A percentile compares a stretch with the other conserved stretches of the same genome.
These are phyloP conservation scores for Trapa bicornis DNA, from an alignment of 345 rosid genomes.

Conservation along the genomic window DNA sequence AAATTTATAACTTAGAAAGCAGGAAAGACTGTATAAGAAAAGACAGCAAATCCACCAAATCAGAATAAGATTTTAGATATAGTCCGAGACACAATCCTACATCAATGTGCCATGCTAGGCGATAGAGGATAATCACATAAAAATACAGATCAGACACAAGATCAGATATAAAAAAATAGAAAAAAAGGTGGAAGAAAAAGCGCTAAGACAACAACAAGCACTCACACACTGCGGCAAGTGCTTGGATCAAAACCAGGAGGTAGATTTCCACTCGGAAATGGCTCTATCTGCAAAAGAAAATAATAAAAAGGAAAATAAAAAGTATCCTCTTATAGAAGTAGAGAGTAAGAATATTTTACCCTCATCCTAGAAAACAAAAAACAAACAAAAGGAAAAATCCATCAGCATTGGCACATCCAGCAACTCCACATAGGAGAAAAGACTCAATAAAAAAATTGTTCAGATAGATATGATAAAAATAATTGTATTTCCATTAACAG, in stretches of 20 bases:
- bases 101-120: too few species aligned
- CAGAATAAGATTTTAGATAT: too few species aligned
- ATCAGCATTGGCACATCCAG: neutral
- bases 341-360: neutral
- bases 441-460: neutral
- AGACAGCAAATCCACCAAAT: too few species aligned
- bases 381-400: neutral
- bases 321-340: slow-evolving; percentile 2
- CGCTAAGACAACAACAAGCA: slow-evolving; percentile 29
- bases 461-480: too few species aligned
- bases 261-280: slow-evolving; percentile 93
- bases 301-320: slow-evolving; percentile 16
- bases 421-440: neutral
- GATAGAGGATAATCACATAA: too few species aligned
- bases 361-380: neutral
- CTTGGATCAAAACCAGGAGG: slow-evolving; percentile 99
- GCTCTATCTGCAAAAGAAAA: slow-evolving; percentile 79
- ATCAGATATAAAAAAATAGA: neutral
- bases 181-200: slow-evolving; percentile 7
- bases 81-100: too few species aligned
- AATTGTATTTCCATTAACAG: too few species aligned
- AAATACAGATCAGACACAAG: too few species aligned
- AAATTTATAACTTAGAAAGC: too few species aligned
- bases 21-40: too few species aligned
- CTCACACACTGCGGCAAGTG: slow-evolving; percentile 99